Conservation (phyloP, 257 asterid species). For the Scutellaria baicalensis region DNA sequence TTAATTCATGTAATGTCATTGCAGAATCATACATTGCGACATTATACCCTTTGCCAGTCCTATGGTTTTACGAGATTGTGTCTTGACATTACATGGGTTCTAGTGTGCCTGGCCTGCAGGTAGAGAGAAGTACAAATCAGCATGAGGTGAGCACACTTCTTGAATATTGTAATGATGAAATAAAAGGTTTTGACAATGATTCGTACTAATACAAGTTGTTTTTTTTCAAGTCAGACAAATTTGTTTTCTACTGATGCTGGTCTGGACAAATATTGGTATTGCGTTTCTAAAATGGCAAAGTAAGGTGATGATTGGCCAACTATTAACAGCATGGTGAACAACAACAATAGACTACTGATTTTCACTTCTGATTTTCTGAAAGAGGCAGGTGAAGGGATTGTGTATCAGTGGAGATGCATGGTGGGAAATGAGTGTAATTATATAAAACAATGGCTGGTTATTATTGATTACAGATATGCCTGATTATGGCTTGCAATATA, state of each 20-base stretch:
- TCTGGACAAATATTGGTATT: constrained; percentile 84
- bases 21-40: constrained; percentile 51
- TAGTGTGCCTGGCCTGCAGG: constrained; percentile 60
- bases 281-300: constrained; percentile 81
- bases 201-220: neutral
- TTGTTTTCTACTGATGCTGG: constrained; percentile 77
- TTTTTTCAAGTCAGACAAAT: constrained; percentile 66
- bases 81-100: constrained; percentile 34
- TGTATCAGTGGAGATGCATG: constrained; percentile 96
- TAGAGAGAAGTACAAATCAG: constrained; percentile 89
- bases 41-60: constrained; percentile 44
- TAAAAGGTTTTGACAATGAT: too few species aligned
- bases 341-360: constrained; percentile 69
- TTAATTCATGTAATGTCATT: neutral
- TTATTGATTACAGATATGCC: constrained; percentile 12
- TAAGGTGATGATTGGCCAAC: constrained; percentile 91
- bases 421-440: constrained; percentile 84
- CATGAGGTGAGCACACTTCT: constrained; percentile 91
- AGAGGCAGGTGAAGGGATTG: constrained; percentile 82
- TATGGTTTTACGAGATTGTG: constrained; percentile 40
- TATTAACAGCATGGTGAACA: constrained; percentile 57
- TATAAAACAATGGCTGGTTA: neutral
- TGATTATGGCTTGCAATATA: constrained; percentile 5
- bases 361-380: constrained; percentile 93
- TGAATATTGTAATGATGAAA: too few species aligned